Conservation (phyloP, 2,329 filamentous ascomycete genomes). For the Colletotrichum endophyticum region DNA sequence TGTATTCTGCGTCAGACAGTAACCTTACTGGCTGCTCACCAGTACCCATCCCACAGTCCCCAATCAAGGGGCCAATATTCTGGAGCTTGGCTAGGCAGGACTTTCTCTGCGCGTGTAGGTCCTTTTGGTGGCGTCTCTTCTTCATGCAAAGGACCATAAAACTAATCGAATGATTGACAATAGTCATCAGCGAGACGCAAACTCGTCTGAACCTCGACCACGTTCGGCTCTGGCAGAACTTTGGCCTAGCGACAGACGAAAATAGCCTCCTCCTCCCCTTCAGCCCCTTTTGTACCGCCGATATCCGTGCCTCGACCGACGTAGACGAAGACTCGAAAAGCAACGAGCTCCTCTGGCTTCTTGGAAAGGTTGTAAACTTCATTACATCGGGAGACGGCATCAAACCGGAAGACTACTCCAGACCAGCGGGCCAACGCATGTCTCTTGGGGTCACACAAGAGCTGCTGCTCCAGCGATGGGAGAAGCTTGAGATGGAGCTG, state of each 20-base stretch:
- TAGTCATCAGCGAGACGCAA: conserved; percentile 63
- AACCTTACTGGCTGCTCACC: conserved; percentile 37
- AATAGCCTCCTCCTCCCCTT: conserved; percentile 53
- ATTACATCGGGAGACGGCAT: conserved; percentile 62
- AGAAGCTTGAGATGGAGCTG: background rate
- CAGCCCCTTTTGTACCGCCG: conserved; percentile 33
- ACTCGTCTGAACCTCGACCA: conserved; percentile 68
- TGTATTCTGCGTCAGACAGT: conserved; percentile 39
- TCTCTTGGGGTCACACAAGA: background rate
- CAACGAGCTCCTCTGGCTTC: conserved; percentile 69
- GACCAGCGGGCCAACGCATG: background rate
- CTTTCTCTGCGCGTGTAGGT: conserved; percentile 65
- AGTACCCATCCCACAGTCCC: conserved; percentile 50
- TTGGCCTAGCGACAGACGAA: conserved; percentile 62
- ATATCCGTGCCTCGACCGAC: conserved; percentile 46
- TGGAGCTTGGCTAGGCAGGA: conserved; percentile 73
- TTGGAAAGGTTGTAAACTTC: conserved; percentile 70
- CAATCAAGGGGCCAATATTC: conserved; percentile 60
- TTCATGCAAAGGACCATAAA: background rate
- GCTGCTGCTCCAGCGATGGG: conserved; percentile 13
- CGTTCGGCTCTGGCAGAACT: conserved; percentile 66
- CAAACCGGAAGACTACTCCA: background rate
- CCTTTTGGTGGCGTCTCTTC: too few relatives aligned
- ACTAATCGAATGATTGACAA: background rate
- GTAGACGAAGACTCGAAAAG: conserved; percentile 69